Evolutionary conservation across 371 early-diverging fungal species (phyloP).

Genomic region (Actinomucor elegans): DNA sequence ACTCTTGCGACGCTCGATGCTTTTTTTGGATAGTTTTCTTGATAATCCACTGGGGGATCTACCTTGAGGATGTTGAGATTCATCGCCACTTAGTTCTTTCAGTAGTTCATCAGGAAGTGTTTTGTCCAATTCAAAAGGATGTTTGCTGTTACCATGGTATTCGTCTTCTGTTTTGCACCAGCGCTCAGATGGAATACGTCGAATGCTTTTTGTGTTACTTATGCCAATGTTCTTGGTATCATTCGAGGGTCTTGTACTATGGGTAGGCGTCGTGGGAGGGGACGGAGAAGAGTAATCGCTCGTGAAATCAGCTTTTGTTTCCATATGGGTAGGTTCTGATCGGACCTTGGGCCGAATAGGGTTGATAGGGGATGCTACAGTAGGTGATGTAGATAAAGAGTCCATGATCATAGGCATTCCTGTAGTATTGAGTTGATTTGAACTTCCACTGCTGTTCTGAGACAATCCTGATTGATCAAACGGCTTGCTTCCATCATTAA

Average conservation of each 20-base stretch:
- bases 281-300: conserved; percentile 1
- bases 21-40: conserved; percentile 22
- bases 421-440: not conserved
- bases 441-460: not conserved
- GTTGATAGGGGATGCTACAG: not conserved
- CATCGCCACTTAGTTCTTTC: conserved; percentile 19
- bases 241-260: not conserved
- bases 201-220: not conserved
- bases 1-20: conserved; percentile 30
- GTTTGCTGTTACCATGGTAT: not conserved
- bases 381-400: too few species aligned
- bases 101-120: conserved; percentile 23
- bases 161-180: conserved; percentile 31
- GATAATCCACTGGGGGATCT: conserved; percentile 27
- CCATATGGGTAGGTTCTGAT: not conserved
- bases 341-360: not conserved
- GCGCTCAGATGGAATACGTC: conserved; percentile 36
- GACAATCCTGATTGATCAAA: not conserved
- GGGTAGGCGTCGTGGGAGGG: not conserved
- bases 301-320: not conserved
- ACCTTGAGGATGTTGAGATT: not conserved
- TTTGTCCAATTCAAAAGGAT: not conserved
- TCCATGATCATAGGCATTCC: too few species aligned
- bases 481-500: not conserved
- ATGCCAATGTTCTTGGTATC: not conserved